A percentile compares a stretch with the other conserved stretches of the same genome.
phyloP scores from a whole-genome alignment of 805 yeast genomes.

The Candida xyloterini region DNA sequence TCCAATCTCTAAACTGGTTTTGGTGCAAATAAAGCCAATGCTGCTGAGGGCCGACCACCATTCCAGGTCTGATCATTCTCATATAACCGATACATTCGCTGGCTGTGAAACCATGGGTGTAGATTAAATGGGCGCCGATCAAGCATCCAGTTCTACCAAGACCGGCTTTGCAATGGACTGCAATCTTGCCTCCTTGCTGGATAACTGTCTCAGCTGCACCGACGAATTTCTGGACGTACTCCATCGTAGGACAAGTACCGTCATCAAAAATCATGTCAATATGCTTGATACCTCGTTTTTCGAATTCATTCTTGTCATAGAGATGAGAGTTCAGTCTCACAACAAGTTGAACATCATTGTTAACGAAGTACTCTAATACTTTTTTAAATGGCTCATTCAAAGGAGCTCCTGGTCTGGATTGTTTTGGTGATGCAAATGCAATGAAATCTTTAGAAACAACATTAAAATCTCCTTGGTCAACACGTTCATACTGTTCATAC shows the following conservation, averaged over 20 bases:
- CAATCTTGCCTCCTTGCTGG: conserved; percentile 83
- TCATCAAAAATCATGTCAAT: conserved; percentile 96
- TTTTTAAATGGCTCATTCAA: conserved; percentile 75
- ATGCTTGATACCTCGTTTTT: conserved; percentile 79
- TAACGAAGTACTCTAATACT: conserved; percentile 73
- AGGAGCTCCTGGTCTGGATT: conserved; percentile 47
- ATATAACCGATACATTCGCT: conserved; percentile 94
- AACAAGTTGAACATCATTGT: conserved; percentile 77
- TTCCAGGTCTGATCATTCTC: conserved; percentile 96
- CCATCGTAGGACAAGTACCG: conserved; percentile 96
- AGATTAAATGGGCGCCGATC: conserved; percentile 94
- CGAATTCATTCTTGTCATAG: conserved; percentile 82
- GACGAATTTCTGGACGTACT: conserved; percentile 84
- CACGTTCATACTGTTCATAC: conserved; percentile 91
- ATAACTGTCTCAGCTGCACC: conserved; percentile 94
- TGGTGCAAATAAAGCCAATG: conserved; percentile 98
- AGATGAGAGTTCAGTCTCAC: conserved; percentile 90
- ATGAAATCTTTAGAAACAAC: conserved; percentile 88
- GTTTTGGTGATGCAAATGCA: conserved; percentile 97
- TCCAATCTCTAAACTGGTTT: conserved; percentile 94
- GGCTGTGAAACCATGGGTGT: conserved; percentile 96
- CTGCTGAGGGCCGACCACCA: conserved; percentile 99
- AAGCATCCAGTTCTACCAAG: conserved; percentile 96
- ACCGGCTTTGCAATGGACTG: conserved; percentile 99
- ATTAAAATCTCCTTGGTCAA: conserved; percentile 96